A percentile compares a stretch with the other conserved stretches of the same genome.
Evolutionary conservation across 495 filamentous ascomycete genomes (phyloP).

Genomic region (Hypoxylon perforatum): DNA sequence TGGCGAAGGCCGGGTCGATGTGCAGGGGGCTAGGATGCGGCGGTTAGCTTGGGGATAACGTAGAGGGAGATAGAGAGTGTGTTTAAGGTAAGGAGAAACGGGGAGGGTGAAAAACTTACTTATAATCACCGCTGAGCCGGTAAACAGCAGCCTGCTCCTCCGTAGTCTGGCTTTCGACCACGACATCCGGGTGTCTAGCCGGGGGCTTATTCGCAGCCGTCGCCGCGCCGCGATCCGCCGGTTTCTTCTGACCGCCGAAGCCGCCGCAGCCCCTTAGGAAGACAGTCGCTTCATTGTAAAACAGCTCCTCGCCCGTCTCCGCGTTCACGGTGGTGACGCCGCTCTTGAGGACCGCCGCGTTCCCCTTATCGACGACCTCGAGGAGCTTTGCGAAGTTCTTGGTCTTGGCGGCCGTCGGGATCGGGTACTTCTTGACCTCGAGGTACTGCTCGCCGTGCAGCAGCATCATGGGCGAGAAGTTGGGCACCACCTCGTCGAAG

Average conservation of each 20-base stretch:
- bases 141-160: conserved; percentile 97
- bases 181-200: conserved; percentile 77
- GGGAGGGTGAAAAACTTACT: conserved; percentile 43
- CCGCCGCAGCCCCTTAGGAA: conserved; percentile 94
- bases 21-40: conserved; percentile 78
- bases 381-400: conserved; percentile 86
- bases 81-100: not conserved
- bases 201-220: conserved; percentile 84
- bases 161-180: conserved; percentile 89
- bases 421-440: conserved; percentile 92
- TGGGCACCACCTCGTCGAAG: conserved; percentile 85
- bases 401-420: conserved; percentile 86
- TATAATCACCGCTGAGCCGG: conserved; percentile 88
- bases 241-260: conserved; percentile 88
- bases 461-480: conserved; percentile 99
- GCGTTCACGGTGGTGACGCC: conserved; percentile 81
- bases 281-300: conserved; percentile 94
- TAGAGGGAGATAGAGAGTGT: not conserved
- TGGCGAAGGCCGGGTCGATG: conserved; percentile 93
- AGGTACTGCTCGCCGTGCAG: conserved; percentile 99
- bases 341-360: conserved; percentile 83
- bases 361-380: conserved; percentile 96
- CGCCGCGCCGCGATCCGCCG: conserved; percentile 78
- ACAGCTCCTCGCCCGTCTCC: conserved; percentile 88
- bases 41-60: conserved; percentile 5